These are phyloP conservation scores for Epichloe gansuensis DNA, from an alignment of 2,329 filamentous ascomycete species.

Conservation along the genomic window DNA sequence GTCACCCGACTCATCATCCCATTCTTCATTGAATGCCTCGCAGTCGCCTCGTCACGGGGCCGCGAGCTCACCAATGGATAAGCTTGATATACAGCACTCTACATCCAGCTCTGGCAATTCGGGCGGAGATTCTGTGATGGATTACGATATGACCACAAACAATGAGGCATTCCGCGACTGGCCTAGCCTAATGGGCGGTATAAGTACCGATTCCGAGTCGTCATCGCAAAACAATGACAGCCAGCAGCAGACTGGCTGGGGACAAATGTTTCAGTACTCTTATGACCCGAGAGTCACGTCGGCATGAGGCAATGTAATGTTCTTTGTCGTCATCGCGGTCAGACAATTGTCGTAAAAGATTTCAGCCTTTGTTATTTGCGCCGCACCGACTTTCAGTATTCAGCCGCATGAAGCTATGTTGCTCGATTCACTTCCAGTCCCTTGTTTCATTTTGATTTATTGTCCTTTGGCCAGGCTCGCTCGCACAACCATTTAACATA, in stretches of 20 bases:
- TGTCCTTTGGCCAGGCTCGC: not conserved
- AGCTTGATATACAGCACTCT: constrained; percentile 22
- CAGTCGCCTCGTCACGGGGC: constrained; percentile 16
- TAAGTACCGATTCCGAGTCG: constrained; percentile 19
- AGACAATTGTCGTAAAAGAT: not conserved
- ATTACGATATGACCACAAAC: constrained; percentile 22
- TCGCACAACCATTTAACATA: not conserved
- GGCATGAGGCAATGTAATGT: not conserved
- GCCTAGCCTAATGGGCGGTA: constrained; percentile 25
- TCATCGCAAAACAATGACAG: constrained; percentile 13
- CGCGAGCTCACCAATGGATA: constrained; percentile 20
- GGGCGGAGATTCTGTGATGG: constrained; percentile 24
- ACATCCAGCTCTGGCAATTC: constrained; percentile 14
- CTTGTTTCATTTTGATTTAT: not conserved
- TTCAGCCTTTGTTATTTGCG: not conserved
- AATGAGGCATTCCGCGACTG: constrained; percentile 29
- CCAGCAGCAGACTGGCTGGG: constrained; percentile 2
- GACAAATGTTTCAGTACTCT: constrained; percentile 3
- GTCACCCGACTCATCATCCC: constrained; percentile 21
- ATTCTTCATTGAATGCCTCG: constrained; percentile 20
- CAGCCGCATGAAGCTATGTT: not conserved
- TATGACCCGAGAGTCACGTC: constrained; percentile 3
- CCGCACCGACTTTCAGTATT: not conserved
- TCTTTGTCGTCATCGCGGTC: not conserved
- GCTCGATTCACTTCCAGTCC: not conserved